Base-by-base conservation (phyloP, 352 stramenopile species). In the Globisporangium splendens region DNA sequence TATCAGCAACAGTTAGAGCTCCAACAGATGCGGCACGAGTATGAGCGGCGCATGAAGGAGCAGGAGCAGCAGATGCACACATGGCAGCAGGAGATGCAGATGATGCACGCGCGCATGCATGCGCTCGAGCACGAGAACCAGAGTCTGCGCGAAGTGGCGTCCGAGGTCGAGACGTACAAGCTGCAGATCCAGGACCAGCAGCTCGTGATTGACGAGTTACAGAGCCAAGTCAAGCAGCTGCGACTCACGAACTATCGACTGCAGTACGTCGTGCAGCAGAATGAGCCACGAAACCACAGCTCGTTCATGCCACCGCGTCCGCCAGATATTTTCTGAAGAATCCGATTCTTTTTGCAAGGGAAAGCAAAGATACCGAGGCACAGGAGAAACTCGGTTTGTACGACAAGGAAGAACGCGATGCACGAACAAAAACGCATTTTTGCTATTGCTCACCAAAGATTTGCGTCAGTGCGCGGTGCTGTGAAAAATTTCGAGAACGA, bases 211-310 rank as follows among this genome's bases (percentile, higher is more conserved):
- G 69, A 89, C 7, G 68, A 84, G 31, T 68, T 91, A 8, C 77
- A 86, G 65, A 59, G 66, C n/a, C 73, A 91, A 62, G 78, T 89
- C 28, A 86, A 85, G 62, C 76, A 88, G 58, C 62, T 91, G 15
- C 76, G 79, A 1, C 48, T 85, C 17, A 81, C 72, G 22, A 91
- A 91, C 65, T 86, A 87, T 54, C 63, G 78, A 20, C 63, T 91
- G 48, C 82, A 90, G 62, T 88, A 79, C 52, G 70, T 91, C 50
- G 69, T 88, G 33, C 82, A 91, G 70, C 79, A 89, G 57, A 77
- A 71, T 59, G 78, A 89, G 35, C 62, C 68, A n/a, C 65, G 67
- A 56, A 68, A 69, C 17, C 67, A 72, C 35, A 69, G 56, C 18
- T 38, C 61, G 12, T 86, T 88, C 50, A 49, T 90, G 46, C 79